A percentile compares a stretch with the other conserved stretches of the same genome.
phyloP scores from a whole-genome alignment of 257 asterid genomes.

The Nicotiana tomentosiformis region DNA sequence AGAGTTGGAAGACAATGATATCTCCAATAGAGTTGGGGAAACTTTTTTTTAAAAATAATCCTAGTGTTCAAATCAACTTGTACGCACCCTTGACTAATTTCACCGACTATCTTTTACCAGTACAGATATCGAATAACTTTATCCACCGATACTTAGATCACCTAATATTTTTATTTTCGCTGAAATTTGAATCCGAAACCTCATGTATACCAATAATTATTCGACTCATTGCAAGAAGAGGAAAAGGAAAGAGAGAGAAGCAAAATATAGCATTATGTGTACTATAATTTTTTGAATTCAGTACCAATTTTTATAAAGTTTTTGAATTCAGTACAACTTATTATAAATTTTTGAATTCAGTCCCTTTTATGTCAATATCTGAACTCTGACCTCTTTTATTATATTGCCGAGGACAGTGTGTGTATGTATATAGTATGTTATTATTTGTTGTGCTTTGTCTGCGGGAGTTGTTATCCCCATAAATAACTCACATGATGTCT shows the following conservation, averaged over 20 bases:
- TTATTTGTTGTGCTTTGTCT: neutral
- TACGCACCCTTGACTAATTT: too few species aligned
- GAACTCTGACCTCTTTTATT: neutral
- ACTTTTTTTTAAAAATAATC: neutral
- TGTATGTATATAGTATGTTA: neutral
- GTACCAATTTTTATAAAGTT: neutral
- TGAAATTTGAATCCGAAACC: too few species aligned
- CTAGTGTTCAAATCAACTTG: too few species aligned
- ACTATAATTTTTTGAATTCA: neutral
- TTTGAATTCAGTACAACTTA: neutral
- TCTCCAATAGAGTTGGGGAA: neutral
- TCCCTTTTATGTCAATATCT: neutral
- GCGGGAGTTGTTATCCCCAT: neutral
- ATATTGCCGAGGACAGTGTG: neutral
- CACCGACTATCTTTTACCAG: too few species aligned
- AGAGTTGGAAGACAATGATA: too few species aligned
- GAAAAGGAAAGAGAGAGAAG: neutral
- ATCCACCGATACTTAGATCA: too few species aligned
- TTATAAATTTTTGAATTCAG: neutral
- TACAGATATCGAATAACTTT: too few species aligned
- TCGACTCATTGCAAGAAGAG: neutral
- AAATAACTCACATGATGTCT: slow-evolving; percentile 12
- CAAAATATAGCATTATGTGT: neutral
- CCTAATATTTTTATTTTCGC: too few species aligned
- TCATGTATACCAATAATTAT: neutral